Percentiles rank a stretch among this genome's conserved stretches.
Evolutionary conservation across 2,329 filamentous ascomycete species (phyloP).

Genomic region (Pseudogymnoascus sp.): DNA sequence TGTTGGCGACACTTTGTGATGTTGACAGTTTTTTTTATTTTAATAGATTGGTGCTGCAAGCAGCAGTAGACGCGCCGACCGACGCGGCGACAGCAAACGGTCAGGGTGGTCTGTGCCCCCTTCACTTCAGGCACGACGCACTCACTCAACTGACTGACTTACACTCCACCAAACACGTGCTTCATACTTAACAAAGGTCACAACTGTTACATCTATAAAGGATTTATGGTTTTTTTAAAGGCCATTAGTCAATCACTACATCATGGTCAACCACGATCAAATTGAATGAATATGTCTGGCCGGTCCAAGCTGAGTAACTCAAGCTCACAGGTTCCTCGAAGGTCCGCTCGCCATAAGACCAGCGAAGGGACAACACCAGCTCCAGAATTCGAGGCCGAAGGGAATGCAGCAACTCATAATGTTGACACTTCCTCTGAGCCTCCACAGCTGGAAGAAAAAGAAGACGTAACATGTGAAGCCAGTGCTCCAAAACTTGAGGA

Average conservation of each 20-base stretch:
- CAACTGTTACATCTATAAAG: not conserved
- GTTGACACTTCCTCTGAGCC: not conserved
- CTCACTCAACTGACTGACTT: not conserved
- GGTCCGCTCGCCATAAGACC: not conserved
- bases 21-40: conserved; percentile 2
- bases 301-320: conserved; percentile 4
- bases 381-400: not conserved
- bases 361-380: not conserved
- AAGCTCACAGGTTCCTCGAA: conserved; percentile 1
- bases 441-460: not conserved
- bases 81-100: conserved; percentile 7
- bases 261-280: not conserved
- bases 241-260: not conserved
- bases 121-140: not conserved
- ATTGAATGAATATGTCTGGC: not conserved
- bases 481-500: not conserved
- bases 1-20: conserved; percentile 6
- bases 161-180: not conserved
- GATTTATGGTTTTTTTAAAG: not conserved
- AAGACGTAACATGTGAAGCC: not conserved
- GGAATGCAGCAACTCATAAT: not conserved
- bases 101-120: not conserved
- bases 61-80: not conserved
- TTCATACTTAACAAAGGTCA: not conserved
- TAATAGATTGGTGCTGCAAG: not conserved